Evolutionary conservation across 2,329 filamentous ascomycete genomes (phyloP).

Genomic region (Fusarium aywerte): DNA sequence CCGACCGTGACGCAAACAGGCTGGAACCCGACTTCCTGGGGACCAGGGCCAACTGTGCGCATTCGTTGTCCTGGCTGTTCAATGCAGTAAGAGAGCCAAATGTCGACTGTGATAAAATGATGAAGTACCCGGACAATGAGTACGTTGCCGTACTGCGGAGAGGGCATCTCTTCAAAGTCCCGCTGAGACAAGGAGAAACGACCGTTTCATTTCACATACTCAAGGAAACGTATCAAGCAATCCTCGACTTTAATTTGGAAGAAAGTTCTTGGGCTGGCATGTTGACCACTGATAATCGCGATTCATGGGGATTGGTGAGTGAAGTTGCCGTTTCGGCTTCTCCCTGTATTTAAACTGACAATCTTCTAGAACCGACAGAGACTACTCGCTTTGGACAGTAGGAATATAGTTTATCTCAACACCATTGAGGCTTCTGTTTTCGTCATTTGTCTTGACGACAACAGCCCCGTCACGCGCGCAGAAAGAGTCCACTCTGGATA

Average conservation of each 20-base stretch:
- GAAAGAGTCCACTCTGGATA: constrained; percentile 3
- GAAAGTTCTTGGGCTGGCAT: constrained; percentile 2
- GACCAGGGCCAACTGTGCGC: not conserved
- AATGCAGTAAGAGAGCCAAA: constrained; percentile 12
- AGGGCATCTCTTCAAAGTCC: constrained; percentile 7
- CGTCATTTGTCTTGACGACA: constrained; percentile 11
- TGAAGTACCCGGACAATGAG: constrained; percentile 2
- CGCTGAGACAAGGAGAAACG: not conserved
- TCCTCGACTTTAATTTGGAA: not conserved
- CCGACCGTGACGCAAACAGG: not conserved
- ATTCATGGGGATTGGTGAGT: constrained; percentile 10
- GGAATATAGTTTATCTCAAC: not conserved
- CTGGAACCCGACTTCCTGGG: constrained; percentile 8
- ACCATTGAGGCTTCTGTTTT: constrained; percentile 3
- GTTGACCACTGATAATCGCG: constrained; percentile 10
- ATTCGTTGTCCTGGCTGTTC: constrained; percentile 7
- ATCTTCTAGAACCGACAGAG: not conserved
- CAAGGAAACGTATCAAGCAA: not conserved
- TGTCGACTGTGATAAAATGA: constrained; percentile 12
- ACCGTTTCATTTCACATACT: not conserved
- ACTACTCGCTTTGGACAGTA: not conserved
- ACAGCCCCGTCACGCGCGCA: constrained; percentile 5
- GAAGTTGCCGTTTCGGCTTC: rapidly evolving
- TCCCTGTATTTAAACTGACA: not conserved
- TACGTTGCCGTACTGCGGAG: constrained; percentile 3